Percentiles rank a stretch among this genome's conserved stretches.
Evolutionary conservation across 1,284 basidiomycete genomes (phyloP).

Genomic region (Fomes fomentarius): DNA sequence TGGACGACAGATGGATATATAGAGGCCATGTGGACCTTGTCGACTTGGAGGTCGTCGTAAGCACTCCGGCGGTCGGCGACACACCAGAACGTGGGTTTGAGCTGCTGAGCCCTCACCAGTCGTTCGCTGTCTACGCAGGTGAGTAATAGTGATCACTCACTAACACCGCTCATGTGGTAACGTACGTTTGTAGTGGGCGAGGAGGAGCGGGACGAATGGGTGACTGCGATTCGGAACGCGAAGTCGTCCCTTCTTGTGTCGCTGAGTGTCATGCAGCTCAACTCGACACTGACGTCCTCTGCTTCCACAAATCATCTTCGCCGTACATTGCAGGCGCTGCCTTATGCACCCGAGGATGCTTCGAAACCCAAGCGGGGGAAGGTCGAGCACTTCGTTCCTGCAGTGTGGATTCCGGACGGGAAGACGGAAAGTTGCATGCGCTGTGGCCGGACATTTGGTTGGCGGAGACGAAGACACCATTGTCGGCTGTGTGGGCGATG

Average conservation of each 20-base stretch:
- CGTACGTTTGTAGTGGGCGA: constrained; percentile 54
- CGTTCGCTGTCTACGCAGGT: constrained; percentile 79
- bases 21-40: constrained; percentile 72
- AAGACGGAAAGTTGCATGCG: constrained; percentile 83
- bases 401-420: constrained; percentile 91
- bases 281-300: constrained; percentile 81
- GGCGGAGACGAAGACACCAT: constrained; percentile 86
- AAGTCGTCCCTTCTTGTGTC: constrained; percentile 72
- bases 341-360: constrained; percentile 59
- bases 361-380: constrained; percentile 48
- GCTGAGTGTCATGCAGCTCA: constrained; percentile 67
- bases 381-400: constrained; percentile 89
- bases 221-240: constrained; percentile 67
- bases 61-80: constrained; percentile 47
- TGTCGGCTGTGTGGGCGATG: constrained; percentile 89
- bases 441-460: constrained; percentile 78
- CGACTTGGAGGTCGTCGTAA: constrained; percentile 76
- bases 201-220: constrained; percentile 73
- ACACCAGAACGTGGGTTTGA: constrained; percentile 62
- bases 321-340: constrained; percentile 71
- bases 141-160: too few species aligned
- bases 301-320: constrained; percentile 74
- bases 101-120: constrained; percentile 74
- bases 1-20: constrained; percentile 68
- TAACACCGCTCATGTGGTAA: too few species aligned